These are phyloP conservation scores for Cytospora mali DNA, from an alignment of 2,329 filamentous ascomycete species.

Conservation along the genomic window DNA sequence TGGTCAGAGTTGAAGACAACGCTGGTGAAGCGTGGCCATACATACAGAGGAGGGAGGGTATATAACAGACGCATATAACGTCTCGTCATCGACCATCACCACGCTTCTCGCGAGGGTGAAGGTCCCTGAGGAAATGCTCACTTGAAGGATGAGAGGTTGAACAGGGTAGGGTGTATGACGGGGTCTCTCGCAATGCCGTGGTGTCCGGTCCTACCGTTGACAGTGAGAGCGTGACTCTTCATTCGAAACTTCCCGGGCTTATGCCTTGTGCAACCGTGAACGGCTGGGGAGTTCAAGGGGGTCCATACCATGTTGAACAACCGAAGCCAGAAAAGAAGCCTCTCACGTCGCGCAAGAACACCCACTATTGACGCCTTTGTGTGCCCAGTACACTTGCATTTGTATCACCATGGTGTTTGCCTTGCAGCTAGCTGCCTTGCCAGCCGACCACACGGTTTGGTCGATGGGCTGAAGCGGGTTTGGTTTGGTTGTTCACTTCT, in stretches of 20 bases:
- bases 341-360: conserved; percentile 11
- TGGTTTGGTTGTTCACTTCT: too few species aligned
- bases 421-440: background rate
- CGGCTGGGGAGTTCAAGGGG: background rate
- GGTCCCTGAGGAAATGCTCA: background rate
- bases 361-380: conserved; percentile 2
- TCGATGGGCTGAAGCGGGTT: conserved; percentile 4
- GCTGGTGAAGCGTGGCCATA: background rate
- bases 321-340: background rate
- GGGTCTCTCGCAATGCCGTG: background rate
- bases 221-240: background rate
- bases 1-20: background rate
- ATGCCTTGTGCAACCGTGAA: background rate
- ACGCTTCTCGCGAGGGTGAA: background rate
- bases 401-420: conserved; percentile 8
- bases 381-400: background rate
- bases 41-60: background rate
- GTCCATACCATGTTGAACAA: background rate
- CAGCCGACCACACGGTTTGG: conserved; percentile 7
- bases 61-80: background rate
- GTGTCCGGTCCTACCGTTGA: background rate
- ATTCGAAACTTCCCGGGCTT: background rate
- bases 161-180: background rate
- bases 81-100: background rate
- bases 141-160: background rate